A percentile compares a stretch with the other conserved stretches of the same genome.
Evolutionary conservation across 768 basidiomycete species (phyloP).

Genomic region (Fistulinella prunicolor): DNA sequence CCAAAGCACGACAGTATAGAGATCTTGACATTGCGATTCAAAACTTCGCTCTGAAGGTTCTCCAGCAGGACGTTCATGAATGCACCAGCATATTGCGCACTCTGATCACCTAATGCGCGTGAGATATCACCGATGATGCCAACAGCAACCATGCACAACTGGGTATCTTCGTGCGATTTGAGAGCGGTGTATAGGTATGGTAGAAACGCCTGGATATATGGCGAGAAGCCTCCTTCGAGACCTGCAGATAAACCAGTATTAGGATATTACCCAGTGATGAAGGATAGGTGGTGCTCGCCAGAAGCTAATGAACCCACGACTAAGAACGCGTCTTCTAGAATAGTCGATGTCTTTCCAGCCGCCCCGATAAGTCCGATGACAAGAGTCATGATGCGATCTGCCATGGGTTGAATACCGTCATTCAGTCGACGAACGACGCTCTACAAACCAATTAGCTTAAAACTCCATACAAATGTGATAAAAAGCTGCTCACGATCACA

Average conservation of each 20-base stretch:
- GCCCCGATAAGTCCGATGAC: constrained; percentile 80
- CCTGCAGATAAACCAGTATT: constrained; percentile 39
- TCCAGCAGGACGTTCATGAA: constrained; percentile 94
- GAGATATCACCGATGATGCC: constrained; percentile 95
- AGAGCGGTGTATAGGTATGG: constrained; percentile 87
- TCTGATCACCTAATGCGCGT: constrained; percentile 86
- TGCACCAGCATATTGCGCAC: constrained; percentile 74
- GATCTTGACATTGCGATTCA: constrained; percentile 95
- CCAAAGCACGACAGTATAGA: constrained; percentile 95
- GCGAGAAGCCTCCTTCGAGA: constrained; percentile 72
- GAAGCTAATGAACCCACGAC: constrained; percentile 85
- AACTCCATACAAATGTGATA: background rate
- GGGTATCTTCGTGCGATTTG: constrained; percentile 90
- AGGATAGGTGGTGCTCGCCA: constrained; percentile 38
- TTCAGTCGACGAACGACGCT: constrained; percentile 83
- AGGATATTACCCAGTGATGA: background rate
- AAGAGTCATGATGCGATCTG: constrained; percentile 94
- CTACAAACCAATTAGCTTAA: constrained; percentile 38
- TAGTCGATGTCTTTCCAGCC: constrained; percentile 89
- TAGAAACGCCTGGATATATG: constrained; percentile 83
- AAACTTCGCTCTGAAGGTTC: constrained; percentile 84
- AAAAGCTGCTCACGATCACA: constrained; percentile 59
- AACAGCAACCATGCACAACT: constrained; percentile 92
- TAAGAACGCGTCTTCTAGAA: constrained; percentile 95
- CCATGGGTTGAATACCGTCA: constrained; percentile 78